Base-by-base conservation (phyloP, 2,329 filamentous ascomycete species). In the Seiridium unicorne region DNA sequence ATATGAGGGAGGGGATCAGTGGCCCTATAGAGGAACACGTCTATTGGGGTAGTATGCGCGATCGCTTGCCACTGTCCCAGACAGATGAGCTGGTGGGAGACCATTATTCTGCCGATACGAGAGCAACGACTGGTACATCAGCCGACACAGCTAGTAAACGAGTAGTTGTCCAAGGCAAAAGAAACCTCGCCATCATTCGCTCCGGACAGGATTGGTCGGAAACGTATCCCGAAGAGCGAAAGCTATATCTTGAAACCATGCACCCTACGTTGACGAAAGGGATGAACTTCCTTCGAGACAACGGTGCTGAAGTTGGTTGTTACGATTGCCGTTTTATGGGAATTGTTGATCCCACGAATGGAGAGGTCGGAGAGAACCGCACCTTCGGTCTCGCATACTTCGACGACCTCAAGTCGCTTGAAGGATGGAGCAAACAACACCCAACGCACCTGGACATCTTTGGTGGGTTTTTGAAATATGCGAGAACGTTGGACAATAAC, bases 31-130 rank as follows among this genome's bases (percentile, higher is more conserved):
- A 70, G 44, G 75, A 80, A 65, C 78, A 81, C 62, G 75, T 70
- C 1, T 81, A 80, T 63, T 80, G 77, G 76, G 79, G 77, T 2
- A 78, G 76, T 63, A 78, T 79, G 77, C 71, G 77, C 11, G 77
- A 81, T 61, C 72, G 78, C 4, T 60, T 80, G 11, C 69, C 78
- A 3, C 65, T 66, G 3, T 67, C 73, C 5, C 78, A 80, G 63
- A 73, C 68, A 32, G 73, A 78, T 63, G 58, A 60, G 3, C 63
- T 80, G 32, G 42, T 57, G 35, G 54, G 54, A 11, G 40, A 55
- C n/a, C 42, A 55, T 31, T 57, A 31, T 13, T 13, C 42, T 42
- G 35, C 44, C 26, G 9, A 26, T 5, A 26, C 18, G 18, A 26
- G 18, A 26, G 18, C 18, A 26, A 26, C 18, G 18, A 26, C 18